A percentile compares a stretch with the other conserved stretches of the same genome.
phyloP scores from a whole-genome alignment of 176 grass and related monocot genomes.

The Aegilops sharonensis region DNA sequence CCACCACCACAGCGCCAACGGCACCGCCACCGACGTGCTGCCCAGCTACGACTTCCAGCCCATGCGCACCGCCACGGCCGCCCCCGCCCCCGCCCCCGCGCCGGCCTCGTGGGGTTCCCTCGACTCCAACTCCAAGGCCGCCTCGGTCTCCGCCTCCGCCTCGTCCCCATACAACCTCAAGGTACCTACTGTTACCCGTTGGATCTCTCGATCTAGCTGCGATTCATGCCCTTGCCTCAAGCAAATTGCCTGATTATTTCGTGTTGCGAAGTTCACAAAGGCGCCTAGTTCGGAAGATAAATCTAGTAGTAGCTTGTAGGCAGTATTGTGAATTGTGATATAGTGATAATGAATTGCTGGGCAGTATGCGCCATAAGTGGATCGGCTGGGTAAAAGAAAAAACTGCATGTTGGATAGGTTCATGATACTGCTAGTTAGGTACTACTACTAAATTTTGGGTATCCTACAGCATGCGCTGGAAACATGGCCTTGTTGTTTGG shows the following conservation, averaged over 20 bases:
- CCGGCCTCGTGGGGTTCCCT: constrained; percentile 33
- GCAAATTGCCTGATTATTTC: background rate
- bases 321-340: background rate
- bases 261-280: background rate
- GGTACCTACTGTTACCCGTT: background rate
- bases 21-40: constrained; percentile 44
- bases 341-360: background rate
- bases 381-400: background rate
- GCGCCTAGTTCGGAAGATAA: background rate
- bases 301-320: background rate
- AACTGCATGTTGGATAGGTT: background rate
- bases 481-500: background rate
- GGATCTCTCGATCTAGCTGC: constrained; percentile 18
- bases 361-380: background rate
- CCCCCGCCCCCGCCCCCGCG: constrained; percentile 25
- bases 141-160: constrained; percentile 8
- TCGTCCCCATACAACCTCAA: constrained; percentile 57
- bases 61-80: constrained; percentile 31
- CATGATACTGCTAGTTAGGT: background rate
- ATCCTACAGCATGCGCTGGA: background rate
- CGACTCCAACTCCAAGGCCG: constrained; percentile 46
- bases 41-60: constrained; percentile 79
- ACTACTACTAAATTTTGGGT: background rate
- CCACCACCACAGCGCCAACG: constrained; percentile 23
- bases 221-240: background rate